A percentile compares a stretch with the other conserved stretches of the same genome.
Conservation (phyloP, 164 flowering plant genomes). For the Vitis rupestris region DNA sequence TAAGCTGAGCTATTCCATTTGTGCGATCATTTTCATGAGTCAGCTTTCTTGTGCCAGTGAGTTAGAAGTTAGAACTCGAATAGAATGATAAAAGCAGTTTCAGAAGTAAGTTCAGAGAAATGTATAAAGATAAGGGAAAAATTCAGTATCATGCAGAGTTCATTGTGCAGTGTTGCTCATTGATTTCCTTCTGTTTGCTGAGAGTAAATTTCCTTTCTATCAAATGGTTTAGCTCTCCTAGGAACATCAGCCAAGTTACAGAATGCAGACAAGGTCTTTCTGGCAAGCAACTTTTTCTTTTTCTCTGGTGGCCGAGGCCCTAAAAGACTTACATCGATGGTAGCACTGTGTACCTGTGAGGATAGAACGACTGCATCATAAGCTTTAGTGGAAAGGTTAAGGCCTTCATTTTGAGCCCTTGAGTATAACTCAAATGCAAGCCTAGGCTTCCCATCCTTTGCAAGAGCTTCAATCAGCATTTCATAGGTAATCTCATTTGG, state of each 20-base stretch:
- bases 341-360: slow-evolving; percentile 43
- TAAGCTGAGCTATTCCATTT: too few species aligned
- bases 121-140: background rate
- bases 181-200: slow-evolving; percentile 11
- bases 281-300: slow-evolving; percentile 35
- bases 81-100: background rate
- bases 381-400: slow-evolving; percentile 60
- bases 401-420: slow-evolving; percentile 65
- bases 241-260: slow-evolving; percentile 56
- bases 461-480: slow-evolving; percentile 78
- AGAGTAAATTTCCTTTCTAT: slow-evolving; percentile 35
- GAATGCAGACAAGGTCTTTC: slow-evolving; percentile 45
- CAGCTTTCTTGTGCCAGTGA: too few species aligned
- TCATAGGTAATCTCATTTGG: slow-evolving; percentile 89
- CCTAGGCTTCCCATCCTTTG: slow-evolving; percentile 80
- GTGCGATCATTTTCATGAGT: too few species aligned
- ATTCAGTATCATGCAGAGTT: slow-evolving; percentile 1
- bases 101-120: background rate
- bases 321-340: slow-evolving; percentile 49
- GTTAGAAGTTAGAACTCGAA: too few species aligned
- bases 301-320: slow-evolving; percentile 78
- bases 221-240: slow-evolving; percentile 50
- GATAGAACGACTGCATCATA: slow-evolving; percentile 69
- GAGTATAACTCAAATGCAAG: slow-evolving; percentile 75
- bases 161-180: background rate